Evolutionary conservation across 1,139 yeast species (phyloP), one percentile per base, ranked within the genome.

Genomic region (Taphrina deformans): DNA sequence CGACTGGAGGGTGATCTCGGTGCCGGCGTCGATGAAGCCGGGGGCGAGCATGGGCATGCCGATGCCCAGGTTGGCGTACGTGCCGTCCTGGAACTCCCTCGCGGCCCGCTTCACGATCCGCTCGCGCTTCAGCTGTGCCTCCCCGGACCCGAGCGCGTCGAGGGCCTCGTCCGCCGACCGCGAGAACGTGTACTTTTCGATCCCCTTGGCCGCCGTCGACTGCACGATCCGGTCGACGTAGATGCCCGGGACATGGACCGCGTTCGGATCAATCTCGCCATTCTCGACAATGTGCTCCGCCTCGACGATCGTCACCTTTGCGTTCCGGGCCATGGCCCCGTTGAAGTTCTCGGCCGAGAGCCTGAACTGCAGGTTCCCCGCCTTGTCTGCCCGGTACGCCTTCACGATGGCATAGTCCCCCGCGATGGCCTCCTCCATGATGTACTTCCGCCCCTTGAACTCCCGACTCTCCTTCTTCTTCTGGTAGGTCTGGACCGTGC

Each of bases 41-140:
- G 83, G 82, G 1, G 82, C 80, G 58, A 81, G 73, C 2, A 83
- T 81, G 18, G 84, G 84, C 76, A 81, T 76, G 26, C 84, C 84
- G 51, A 80, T 79, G 26, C 84, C 84, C 53, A 81, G 74, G 69
- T 81, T 81, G 65, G 79, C 82, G 67, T 76, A 78, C 65, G 75
- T 73, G 9, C 82, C 82, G 68, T 79, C 76, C 60, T 72, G 71
- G 51, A 67, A 67, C 62, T 67, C 69, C 70, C 77, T 73, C 1
- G 84, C 80, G 1, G 82, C 82, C 55, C 84, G 76, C 64, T 73
- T 73, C 18, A 79, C 81, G 66, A 81, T 81, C 55, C 74, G 74
- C 46, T 74, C 76, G 46, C 82, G 75, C 55, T 72, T 72, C 26
- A 72, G 69, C 29, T 29, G 52, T 10, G 58, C 58, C n/a, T 35